Base-by-base conservation (phyloP, 495 filamentous ascomycete genomes). In the Annulohypoxylon stygium region DNA sequence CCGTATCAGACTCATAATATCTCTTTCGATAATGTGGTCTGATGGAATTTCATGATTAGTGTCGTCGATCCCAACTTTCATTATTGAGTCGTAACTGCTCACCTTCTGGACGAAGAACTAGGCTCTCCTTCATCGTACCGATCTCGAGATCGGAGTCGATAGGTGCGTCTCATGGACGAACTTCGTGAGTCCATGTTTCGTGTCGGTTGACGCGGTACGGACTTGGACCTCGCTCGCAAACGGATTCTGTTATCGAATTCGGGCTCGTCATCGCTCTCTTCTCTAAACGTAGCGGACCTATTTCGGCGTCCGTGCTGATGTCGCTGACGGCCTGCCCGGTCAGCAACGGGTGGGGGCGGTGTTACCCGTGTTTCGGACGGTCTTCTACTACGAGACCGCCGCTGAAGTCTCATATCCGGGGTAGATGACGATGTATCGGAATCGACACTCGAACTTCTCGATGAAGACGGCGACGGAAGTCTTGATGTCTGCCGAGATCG, bases 401-500 rank as follows among this genome's bases (percentile, higher is more conserved):
- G 68, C 43, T 65, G 69, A 50, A 11, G 57, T 51, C 74, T 76
- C 26, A 81, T 79, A 12, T 83, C 82, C 20, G 78, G 73, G 14
- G 79, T 81, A 51, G 78, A 81, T 20, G 69, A 63, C 23, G 83
- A 79, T 16, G 78, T 78, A 34, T 84, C 82, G 6, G 81, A 78
- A 39, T 82, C 80, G 57, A 75, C 78, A n/a, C 77, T 76, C 2
- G 83, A 83, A 54, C 79, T 80, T 61, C 72, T 78, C 34, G 78
- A 78, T 1, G 81, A 80, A 33, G 81, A 78, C 59, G 76, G 73
- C 30, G 77, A 78, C 2, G 80, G 81, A 50, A 76, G 77, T 50
- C 74, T 80, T 50, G 81, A 85, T 14, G 76, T 82, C 26, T 78
- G 82, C 47, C 78, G 81, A 10, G 80, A 84, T 11, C 81, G 79